These are phyloP conservation scores for Dichotomocladium elegans DNA, from an alignment of 371 early-diverging fungal species.

Conservation along the genomic window DNA sequence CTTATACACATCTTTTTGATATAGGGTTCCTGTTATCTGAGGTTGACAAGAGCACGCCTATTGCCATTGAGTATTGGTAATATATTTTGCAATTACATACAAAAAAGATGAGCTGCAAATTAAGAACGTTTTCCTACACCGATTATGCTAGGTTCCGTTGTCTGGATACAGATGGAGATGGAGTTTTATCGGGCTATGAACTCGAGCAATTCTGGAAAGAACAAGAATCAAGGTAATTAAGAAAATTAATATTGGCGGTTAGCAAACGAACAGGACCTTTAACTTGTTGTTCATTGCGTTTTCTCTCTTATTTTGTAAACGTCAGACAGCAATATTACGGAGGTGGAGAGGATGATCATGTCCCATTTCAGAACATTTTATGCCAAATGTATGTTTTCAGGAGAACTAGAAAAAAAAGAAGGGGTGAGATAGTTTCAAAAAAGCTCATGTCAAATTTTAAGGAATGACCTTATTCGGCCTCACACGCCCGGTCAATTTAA, in stretches of 20 bases:
- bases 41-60: conserved; percentile 76
- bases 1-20: no score
- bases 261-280: background rate
- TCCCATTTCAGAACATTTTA: conserved; percentile 43
- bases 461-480: conserved; percentile 47
- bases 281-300: background rate
- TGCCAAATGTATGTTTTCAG: conserved; percentile 45
- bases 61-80: conserved; percentile 85
- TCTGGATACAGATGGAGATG: conserved; percentile 90
- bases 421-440: no score
- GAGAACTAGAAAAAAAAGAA: no score
- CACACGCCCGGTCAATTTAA: conserved; percentile 31
- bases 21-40: conserved; percentile 84
- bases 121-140: no score
- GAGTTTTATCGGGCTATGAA: conserved; percentile 80
- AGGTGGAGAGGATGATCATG: conserved; percentile 19
- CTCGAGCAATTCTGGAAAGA: conserved; percentile 81
- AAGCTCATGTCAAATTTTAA: no score
- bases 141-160: conserved; percentile 80
- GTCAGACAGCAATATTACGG: conserved; percentile 28
- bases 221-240: conserved; percentile 49
- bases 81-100: no score
- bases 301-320: background rate
- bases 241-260: background rate
- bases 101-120: no score